Percentiles rank a stretch among this genome's conserved stretches.
Conservation (phyloP, 2,329 filamentous ascomycete genomes). For the Fusarium nygamai region DNA sequence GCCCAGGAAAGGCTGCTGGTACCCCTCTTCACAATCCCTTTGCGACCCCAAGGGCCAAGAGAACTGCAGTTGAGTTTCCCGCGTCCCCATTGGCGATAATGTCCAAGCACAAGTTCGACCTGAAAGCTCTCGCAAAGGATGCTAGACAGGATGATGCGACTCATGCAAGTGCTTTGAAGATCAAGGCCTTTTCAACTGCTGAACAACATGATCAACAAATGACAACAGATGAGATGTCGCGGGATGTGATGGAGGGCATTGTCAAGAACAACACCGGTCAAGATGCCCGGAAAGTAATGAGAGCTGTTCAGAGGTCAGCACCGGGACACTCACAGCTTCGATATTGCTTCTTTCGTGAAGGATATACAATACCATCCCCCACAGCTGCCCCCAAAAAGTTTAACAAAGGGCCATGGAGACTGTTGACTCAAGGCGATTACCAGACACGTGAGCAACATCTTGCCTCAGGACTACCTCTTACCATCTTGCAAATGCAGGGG, state of each 20-base stretch:
- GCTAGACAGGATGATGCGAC: constrained; percentile 67
- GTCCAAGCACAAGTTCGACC: constrained; percentile 69
- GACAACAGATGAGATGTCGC: constrained; percentile 31
- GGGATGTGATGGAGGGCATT: constrained; percentile 43
- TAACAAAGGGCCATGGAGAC: constrained; percentile 56
- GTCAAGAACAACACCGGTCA: constrained; percentile 53
- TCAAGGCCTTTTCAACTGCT: constrained; percentile 47
- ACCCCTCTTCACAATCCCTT: constrained; percentile 38
- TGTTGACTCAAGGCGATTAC: constrained; percentile 57
- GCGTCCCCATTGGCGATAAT: constrained; percentile 61
- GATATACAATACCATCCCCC: constrained; percentile 42
- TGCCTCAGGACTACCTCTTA: constrained; percentile 68
- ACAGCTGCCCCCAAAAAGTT: constrained; percentile 44
- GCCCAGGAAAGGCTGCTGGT: constrained; percentile 33
- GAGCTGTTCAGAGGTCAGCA: constrained; percentile 63
- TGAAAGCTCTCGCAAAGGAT: constrained; percentile 70
- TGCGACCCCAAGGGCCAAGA: constrained; percentile 60
- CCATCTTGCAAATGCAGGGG: constrained; percentile 51
- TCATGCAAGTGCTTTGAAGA: constrained; percentile 63
- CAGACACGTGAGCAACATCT: constrained; percentile 66
- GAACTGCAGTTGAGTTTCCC: constrained; percentile 52
- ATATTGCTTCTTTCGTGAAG: constrained; percentile 62
- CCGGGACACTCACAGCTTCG: constrained; percentile 47
- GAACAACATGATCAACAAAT: constrained; percentile 7
- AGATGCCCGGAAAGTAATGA: constrained; percentile 56